Evolutionary conservation across 1,284 basidiomycete species (phyloP).

Genomic region (Irpex sp.): DNA sequence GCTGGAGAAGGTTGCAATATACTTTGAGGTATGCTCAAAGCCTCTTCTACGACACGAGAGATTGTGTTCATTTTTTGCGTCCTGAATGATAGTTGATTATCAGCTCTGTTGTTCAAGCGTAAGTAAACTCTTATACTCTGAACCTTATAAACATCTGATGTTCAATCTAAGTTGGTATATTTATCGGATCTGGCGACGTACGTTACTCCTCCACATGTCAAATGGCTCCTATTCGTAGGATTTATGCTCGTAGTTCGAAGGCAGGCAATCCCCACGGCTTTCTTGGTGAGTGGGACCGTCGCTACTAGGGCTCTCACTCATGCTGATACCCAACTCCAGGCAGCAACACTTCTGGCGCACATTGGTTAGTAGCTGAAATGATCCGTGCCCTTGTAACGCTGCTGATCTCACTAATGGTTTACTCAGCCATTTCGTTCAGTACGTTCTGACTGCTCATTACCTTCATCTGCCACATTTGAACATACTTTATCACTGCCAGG

Average conservation of each 20-base stretch:
- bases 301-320: not conserved
- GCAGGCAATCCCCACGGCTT: not conserved
- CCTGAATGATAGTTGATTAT: not conserved
- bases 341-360: not conserved
- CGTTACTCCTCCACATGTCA: not conserved
- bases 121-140: not conserved
- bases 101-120: not conserved
- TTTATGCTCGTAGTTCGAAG: not conserved
- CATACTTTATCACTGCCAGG: not conserved
- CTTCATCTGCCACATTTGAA: no score
- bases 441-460: not conserved
- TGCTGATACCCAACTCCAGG: not conserved
- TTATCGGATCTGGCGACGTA: not conserved
- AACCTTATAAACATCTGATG: not conserved
- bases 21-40: not conserved
- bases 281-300: not conserved
- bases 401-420: not conserved
- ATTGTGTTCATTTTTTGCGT: not conserved
- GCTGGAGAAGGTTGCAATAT: not conserved
- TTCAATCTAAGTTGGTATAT: not conserved
- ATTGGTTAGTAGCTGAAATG: not conserved
- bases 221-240: no score
- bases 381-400: not conserved
- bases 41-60: not conserved
- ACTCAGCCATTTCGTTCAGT: not conserved